Evolutionary conservation across 2,329 filamentous ascomycete genomes (phyloP).

Genomic region (Alternaria panax): DNA sequence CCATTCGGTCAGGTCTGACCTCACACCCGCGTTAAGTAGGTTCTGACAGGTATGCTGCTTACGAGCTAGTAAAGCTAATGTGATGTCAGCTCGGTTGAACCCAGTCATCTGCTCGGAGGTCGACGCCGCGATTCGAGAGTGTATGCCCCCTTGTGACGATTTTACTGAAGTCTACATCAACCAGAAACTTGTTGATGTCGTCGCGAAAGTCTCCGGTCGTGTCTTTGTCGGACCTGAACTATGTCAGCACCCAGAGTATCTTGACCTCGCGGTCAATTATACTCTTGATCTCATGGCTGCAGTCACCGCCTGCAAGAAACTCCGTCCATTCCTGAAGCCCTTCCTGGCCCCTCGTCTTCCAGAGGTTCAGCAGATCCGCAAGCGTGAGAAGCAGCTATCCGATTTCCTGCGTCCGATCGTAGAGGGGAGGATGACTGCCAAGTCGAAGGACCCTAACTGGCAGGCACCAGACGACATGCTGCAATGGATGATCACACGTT

Average conservation of each 20-base stretch:
- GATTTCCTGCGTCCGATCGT: slow-evolving; percentile 37
- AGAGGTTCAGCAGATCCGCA: slow-evolving; percentile 30
- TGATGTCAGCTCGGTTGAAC: slow-evolving; percentile 36
- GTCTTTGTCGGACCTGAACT: slow-evolving; percentile 46
- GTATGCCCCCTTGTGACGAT: slow-evolving; percentile 39
- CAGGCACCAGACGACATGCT: slow-evolving; percentile 49
- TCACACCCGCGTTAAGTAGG: slow-evolving; percentile 48
- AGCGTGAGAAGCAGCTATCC: slow-evolving; percentile 23
- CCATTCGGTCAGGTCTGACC: slow-evolving; percentile 41
- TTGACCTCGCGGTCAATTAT: slow-evolving; percentile 40
- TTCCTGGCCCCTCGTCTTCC: slow-evolving; percentile 36
- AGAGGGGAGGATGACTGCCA: slow-evolving; percentile 28
- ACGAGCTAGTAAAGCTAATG: slow-evolving; percentile 17
- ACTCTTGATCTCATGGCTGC: slow-evolving; percentile 43
- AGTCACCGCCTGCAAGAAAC: slow-evolving; percentile 35
- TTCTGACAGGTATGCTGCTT: background rate
- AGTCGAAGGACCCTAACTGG: slow-evolving; percentile 37
- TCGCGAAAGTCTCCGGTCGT: slow-evolving; percentile 45
- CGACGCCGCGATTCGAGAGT: slow-evolving; percentile 34
- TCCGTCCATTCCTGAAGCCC: slow-evolving; percentile 35
- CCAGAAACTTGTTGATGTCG: slow-evolving; percentile 36
- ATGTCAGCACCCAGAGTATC: slow-evolving; percentile 39
- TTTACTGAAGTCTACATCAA: slow-evolving; percentile 45
- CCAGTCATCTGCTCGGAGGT: slow-evolving; percentile 40
- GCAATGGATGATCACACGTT: slow-evolving; percentile 47